phyloP scores from a whole-genome alignment of 2,329 filamentous ascomycete genomes.

The Hymenoscyphus fructigenus region DNA sequence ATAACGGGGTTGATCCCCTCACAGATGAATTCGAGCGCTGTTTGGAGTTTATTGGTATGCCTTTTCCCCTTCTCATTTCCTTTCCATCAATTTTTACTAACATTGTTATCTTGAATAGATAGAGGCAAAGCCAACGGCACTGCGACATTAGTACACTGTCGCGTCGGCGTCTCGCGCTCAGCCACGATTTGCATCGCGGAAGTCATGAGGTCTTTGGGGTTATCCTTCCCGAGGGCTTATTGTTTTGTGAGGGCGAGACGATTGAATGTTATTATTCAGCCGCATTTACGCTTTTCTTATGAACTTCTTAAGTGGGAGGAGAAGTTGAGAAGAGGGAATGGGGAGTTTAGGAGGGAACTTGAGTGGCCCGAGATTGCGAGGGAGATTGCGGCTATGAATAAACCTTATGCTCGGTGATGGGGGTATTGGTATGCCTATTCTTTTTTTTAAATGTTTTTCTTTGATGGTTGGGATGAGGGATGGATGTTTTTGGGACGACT shows the following conservation, averaged over 20 bases:
- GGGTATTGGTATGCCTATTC: neutral
- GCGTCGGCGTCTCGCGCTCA: conserved; percentile 91
- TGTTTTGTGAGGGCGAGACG: conserved; percentile 92
- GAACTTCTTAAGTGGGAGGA: conserved; percentile 98
- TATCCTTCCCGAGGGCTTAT: conserved; percentile 91
- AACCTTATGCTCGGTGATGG: conserved; percentile 73
- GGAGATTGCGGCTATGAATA: conserved; percentile 94
- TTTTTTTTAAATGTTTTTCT: conserved; percentile 3
- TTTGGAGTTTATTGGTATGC: conserved; percentile 87
- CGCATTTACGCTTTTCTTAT: conserved; percentile 90
- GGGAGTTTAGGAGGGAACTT: conserved; percentile 67
- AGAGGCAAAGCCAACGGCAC: conserved; percentile 73
- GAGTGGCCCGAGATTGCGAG: conserved; percentile 88
- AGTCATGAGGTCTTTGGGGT: conserved; percentile 78
- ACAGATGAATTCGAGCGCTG: conserved; percentile 83
- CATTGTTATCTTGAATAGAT: conserved; percentile 55
- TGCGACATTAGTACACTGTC: conserved; percentile 91
- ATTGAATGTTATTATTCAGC: conserved; percentile 97
- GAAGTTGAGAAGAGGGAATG: conserved; percentile 54
- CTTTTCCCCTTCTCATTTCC: conserved; percentile 6
- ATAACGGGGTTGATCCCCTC: conserved; percentile 93
- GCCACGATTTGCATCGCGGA: conserved; percentile 99
- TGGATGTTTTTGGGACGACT: conserved; percentile 17
- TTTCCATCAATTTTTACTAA: conserved; percentile 23
- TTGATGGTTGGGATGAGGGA: conserved; percentile 1